phyloP scores from a whole-genome alignment of 1,139 yeast genomes.

The Yamadazyma sp. region DNA sequence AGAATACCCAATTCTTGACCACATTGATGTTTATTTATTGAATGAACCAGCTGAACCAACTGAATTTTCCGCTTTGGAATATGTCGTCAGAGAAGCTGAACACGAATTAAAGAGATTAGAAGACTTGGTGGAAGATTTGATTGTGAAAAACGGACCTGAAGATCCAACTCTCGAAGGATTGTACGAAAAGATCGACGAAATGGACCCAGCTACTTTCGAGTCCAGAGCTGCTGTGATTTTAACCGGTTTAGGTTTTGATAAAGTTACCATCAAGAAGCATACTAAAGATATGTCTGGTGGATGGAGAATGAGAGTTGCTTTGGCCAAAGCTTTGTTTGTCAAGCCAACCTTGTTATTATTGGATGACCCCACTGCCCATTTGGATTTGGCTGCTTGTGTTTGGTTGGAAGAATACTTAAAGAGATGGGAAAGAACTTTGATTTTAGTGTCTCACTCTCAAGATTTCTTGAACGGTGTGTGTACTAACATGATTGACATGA shows the following conservation, averaged over 20 bases:
- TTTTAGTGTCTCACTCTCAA: constrained; percentile 95
- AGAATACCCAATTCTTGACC: constrained; percentile 93
- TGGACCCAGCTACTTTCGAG: constrained; percentile 97
- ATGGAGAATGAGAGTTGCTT: constrained; percentile 91
- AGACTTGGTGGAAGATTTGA: constrained; percentile 84
- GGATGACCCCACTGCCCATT: constrained; percentile 99
- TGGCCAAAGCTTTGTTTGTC: constrained; percentile 83
- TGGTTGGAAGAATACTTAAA: constrained; percentile 98
- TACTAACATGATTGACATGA: constrained; percentile 97
- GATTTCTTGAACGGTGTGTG: constrained; percentile 99
- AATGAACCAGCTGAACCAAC: constrained; percentile 98
- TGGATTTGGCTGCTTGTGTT: constrained; percentile 99
- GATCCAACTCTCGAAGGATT: constrained; percentile 79
- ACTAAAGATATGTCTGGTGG: constrained; percentile 99
- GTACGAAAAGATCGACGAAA: constrained; percentile 91
- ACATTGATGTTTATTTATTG: constrained; percentile 84
- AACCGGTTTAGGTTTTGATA: constrained; percentile 96
- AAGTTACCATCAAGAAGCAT: constrained; percentile 73
- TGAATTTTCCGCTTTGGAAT: constrained; percentile 89
- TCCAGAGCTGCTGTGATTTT: constrained; percentile 93
- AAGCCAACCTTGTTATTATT: constrained; percentile 82
- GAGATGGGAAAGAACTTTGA: constrained; percentile 89
- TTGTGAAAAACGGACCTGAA: constrained; percentile 93
- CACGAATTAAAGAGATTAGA: constrained; percentile 87
- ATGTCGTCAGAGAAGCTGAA: constrained; percentile 97